These are phyloP conservation scores for Neonectria sp. DNA, from an alignment of 2,329 filamentous ascomycete genomes.

Conservation along the genomic window DNA sequence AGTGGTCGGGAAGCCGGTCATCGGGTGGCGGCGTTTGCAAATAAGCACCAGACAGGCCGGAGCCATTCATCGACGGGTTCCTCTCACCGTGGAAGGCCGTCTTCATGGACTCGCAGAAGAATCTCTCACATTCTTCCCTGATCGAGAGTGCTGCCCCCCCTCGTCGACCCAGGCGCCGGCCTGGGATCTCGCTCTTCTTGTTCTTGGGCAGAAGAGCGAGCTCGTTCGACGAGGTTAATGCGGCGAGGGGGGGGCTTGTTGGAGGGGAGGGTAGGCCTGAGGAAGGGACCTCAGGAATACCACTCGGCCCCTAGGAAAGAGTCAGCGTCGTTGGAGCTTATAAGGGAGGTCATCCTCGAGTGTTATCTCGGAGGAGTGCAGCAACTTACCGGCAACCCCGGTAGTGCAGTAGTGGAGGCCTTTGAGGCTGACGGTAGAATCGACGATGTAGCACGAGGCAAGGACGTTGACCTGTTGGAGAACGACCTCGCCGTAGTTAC, in stretches of 20 bases:
- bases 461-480: slow-evolving; percentile 81
- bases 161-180: slow-evolving; percentile 68
- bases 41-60: slow-evolving; percentile 86
- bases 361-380: slow-evolving; percentile 8
- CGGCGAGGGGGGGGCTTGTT: slow-evolving; percentile 90
- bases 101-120: slow-evolving; percentile 98
- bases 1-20: slow-evolving; percentile 57
- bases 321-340: slow-evolving; percentile 33
- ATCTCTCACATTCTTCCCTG: slow-evolving; percentile 99
- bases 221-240: slow-evolving; percentile 78
- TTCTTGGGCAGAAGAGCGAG: slow-evolving; percentile 74
- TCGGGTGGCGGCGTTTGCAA: slow-evolving; percentile 70
- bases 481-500: slow-evolving; percentile 81
- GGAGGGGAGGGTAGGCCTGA: slow-evolving; percentile 88
- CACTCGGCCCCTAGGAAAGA: slow-evolving; percentile 79
- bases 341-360: not conserved
- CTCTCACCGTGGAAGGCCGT: slow-evolving; percentile 97
- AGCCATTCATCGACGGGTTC: slow-evolving; percentile 82
- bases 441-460: slow-evolving; percentile 92
- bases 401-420: slow-evolving; percentile 98
- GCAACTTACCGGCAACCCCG: slow-evolving; percentile 79
- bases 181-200: slow-evolving; percentile 60
- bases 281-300: slow-evolving; percentile 93
- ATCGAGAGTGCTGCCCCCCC: slow-evolving; percentile 97
- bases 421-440: slow-evolving; percentile 79